Conservation (phyloP, 169 alveolate genomes). For the Plasmodium malariae region DNA sequence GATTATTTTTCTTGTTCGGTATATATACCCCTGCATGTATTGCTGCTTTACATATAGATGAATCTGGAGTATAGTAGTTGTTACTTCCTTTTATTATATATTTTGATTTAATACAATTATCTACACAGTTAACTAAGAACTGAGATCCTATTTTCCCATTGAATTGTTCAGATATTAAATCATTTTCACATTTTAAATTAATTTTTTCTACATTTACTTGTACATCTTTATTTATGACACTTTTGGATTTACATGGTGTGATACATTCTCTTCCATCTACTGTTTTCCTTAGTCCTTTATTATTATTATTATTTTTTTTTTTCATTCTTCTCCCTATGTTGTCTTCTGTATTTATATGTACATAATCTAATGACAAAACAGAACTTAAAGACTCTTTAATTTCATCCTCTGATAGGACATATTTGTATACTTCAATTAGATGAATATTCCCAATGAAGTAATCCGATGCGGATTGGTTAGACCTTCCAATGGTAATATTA, state of each 20-base stretch:
- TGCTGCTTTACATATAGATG: slow-evolving; percentile 94
- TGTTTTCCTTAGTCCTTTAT: slow-evolving; percentile 34
- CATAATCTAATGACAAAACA: slow-evolving; percentile 32
- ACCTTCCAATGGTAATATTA: slow-evolving; percentile 79
- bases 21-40: slow-evolving; percentile 84
- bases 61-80: slow-evolving; percentile 88
- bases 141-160: slow-evolving; percentile 84
- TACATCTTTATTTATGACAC: slow-evolving; percentile 49
- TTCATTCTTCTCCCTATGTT: too few species aligned
- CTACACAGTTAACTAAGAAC: slow-evolving; percentile 81
- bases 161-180: slow-evolving; percentile 66
- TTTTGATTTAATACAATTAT: slow-evolving; percentile 80
- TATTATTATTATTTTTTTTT: background rate
- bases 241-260: slow-evolving; percentile 57
- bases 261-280: slow-evolving; percentile 69
- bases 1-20: slow-evolving; percentile 17
- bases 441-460: slow-evolving; percentile 82
- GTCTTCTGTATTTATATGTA: background rate
- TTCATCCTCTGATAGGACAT: slow-evolving; percentile 82
- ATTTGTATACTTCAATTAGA: slow-evolving; percentile 77
- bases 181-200: slow-evolving; percentile 45
- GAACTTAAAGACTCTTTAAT: slow-evolving; percentile 50
- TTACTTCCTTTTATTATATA: slow-evolving; percentile 82
- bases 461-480: slow-evolving; percentile 77
- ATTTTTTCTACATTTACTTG: slow-evolving; percentile 62